Percentiles rank a stretch among this genome's conserved stretches.
phyloP scores from a whole-genome alignment of 371 early-diverging fungal genomes.

The Coelomomyces lativittatus region DNA sequence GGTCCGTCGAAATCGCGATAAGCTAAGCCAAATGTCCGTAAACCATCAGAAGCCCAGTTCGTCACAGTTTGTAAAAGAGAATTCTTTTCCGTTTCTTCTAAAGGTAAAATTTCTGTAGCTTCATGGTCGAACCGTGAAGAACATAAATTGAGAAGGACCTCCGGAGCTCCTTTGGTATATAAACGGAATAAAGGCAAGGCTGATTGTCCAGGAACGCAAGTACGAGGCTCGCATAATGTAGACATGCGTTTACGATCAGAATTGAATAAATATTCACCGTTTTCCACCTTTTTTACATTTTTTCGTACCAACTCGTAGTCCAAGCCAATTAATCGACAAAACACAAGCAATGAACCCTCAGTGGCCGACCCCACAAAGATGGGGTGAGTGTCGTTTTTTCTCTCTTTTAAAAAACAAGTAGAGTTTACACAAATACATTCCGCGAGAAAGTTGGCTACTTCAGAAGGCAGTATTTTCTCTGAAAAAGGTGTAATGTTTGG shows the following conservation, averaged over 20 bases:
- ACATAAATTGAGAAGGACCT: slow-evolving; percentile 35
- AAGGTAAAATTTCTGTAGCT: slow-evolving; percentile 1
- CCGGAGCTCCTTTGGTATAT: slow-evolving; percentile 70
- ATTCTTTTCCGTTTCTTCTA: slow-evolving; percentile 3
- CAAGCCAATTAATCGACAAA: slow-evolving; percentile 21
- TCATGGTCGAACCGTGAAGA: background rate
- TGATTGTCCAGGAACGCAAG: slow-evolving; percentile 4
- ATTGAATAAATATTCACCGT: slow-evolving; percentile 55
- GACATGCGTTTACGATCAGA: slow-evolving; percentile 74
- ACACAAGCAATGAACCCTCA: slow-evolving; percentile 59
- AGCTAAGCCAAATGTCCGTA: slow-evolving; percentile 49
- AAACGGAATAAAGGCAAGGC: slow-evolving; percentile 27
- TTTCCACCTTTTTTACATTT: slow-evolving; percentile 14
- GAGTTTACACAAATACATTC: slow-evolving; percentile 7
- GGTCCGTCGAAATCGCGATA: slow-evolving; percentile 45
- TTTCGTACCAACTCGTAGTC: slow-evolving; percentile 26
- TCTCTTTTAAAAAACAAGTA: slow-evolving; percentile 7
- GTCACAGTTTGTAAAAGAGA: slow-evolving; percentile 7
- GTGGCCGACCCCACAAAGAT: slow-evolving; percentile 17
- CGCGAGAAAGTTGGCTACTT: slow-evolving; percentile 2
- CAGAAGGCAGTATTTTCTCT: background rate
- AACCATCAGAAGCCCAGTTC: slow-evolving; percentile 39
- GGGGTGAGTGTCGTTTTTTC: slow-evolving; percentile 3
- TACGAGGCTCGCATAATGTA: slow-evolving; percentile 41
- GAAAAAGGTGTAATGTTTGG: slow-evolving; percentile 1